Conservation (phyloP, 2,329 filamentous ascomycete genomes). For the Chaetomiaceae sp. region DNA sequence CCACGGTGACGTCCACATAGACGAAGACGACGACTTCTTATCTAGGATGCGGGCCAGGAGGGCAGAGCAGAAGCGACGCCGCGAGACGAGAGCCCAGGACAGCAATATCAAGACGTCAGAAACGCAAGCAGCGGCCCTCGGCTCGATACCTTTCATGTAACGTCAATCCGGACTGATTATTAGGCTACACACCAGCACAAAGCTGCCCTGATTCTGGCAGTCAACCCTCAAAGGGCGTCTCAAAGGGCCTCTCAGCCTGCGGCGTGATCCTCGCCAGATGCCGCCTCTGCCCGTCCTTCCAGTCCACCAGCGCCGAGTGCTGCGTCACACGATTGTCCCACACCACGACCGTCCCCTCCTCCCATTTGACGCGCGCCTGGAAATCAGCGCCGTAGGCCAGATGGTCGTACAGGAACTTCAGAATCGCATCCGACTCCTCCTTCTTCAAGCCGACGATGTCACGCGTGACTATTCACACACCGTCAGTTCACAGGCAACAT, state of each 20-base stretch:
- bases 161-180: background rate
- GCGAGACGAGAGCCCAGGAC: conserved; percentile 6
- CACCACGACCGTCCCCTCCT: conserved; percentile 72
- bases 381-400: conserved; percentile 68
- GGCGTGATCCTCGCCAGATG: conserved; percentile 80
- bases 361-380: conserved; percentile 73
- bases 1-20: background rate
- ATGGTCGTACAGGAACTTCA: conserved; percentile 75
- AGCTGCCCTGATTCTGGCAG: too few relatives aligned
- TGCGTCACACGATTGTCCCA: conserved; percentile 82
- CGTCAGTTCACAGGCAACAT: conserved; percentile 3
- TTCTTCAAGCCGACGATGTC: conserved; percentile 79
- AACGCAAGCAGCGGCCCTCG: conserved; percentile 11
- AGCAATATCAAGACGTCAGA: conserved; percentile 12
- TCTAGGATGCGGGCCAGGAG: conserved; percentile 19
- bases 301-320: conserved; percentile 77
- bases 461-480: conserved; percentile 59
- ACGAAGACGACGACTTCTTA: conserved; percentile 24
- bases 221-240: conserved; percentile 55
- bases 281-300: conserved; percentile 71
- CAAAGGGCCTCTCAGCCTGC: conserved; percentile 71
- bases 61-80: conserved; percentile 18
- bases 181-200: background rate
- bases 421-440: conserved; percentile 73
- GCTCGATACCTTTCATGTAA: conserved; percentile 25